These are phyloP conservation scores for Cryomyces minteri DNA, from an alignment of 495 filamentous ascomycete species.

Conservation along the genomic window DNA sequence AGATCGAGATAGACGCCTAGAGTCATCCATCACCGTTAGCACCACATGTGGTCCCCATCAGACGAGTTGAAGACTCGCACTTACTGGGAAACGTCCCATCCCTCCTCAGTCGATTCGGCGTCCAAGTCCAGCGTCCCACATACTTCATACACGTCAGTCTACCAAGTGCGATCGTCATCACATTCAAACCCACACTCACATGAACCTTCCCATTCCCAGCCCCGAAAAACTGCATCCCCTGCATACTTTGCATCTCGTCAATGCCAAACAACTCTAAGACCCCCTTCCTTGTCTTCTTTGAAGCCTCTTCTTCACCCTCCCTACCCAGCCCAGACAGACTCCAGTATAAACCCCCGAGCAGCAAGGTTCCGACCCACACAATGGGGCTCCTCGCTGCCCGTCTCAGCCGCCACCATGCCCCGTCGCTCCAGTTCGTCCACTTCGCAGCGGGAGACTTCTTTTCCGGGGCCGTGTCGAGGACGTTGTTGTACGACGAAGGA, in stretches of 20 bases:
- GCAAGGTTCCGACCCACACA: neutral
- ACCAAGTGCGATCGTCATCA: neutral
- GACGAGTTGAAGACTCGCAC: neutral
- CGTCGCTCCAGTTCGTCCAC: no score
- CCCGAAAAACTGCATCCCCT: neutral
- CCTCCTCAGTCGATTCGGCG: slow-evolving; percentile 17
- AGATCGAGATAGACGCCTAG: slow-evolving; percentile 24
- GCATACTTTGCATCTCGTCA: neutral
- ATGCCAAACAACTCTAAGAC: no score
- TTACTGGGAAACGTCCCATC: slow-evolving; percentile 21
- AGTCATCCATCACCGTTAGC: neutral
- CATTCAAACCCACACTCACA: neutral
- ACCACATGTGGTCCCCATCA: neutral
- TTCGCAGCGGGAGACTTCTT: no score
- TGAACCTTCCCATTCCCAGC: neutral
- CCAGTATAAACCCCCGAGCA: neutral
- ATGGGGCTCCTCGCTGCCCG: neutral
- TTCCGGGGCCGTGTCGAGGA: no score
- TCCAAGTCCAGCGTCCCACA: slow-evolving; percentile 19
- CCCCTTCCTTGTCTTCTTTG: no score
- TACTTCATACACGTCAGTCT: slow-evolving; percentile 8
- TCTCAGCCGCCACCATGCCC: neutral
- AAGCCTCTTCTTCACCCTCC: no score
- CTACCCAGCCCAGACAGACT: neutral
- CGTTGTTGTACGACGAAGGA: no score